Percentiles rank a stretch among this genome's conserved stretches.
phyloP scores from a whole-genome alignment of 2,329 filamentous ascomycete genomes.

The Stachybotrys chlorohalonatus region DNA sequence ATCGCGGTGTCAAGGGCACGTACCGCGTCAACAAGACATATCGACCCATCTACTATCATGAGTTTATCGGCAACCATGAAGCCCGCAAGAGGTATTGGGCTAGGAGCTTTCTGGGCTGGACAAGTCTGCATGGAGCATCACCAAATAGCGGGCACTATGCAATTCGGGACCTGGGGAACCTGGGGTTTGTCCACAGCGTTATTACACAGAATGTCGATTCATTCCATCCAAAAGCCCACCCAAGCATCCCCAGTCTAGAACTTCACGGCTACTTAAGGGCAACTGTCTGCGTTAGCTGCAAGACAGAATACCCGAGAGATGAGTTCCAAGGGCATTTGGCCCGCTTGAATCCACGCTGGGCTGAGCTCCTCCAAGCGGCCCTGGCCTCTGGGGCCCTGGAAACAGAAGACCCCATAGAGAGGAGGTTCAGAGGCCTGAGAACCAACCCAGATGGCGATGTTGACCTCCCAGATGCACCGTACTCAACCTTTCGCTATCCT shows the following conservation, averaged over 20 bases:
- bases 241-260: slow-evolving; percentile 65
- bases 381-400: slow-evolving; percentile 66
- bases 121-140: slow-evolving; percentile 64
- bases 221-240: slow-evolving; percentile 75
- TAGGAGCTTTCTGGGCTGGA: slow-evolving; percentile 87
- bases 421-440: slow-evolving; percentile 59
- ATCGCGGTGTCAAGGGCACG: slow-evolving; percentile 80
- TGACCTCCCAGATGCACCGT: slow-evolving; percentile 77
- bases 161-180: slow-evolving; percentile 58
- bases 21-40: slow-evolving; percentile 89
- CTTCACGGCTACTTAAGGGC: slow-evolving; percentile 85
- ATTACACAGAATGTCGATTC: slow-evolving; percentile 98
- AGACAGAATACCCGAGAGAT: slow-evolving; percentile 58
- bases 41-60: slow-evolving; percentile 84
- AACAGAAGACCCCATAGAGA: slow-evolving; percentile 66
- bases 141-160: slow-evolving; percentile 77
- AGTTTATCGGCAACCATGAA: slow-evolving; percentile 76
- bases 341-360: slow-evolving; percentile 79
- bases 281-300: slow-evolving; percentile 73
- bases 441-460: slow-evolving; percentile 94
- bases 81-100: slow-evolving; percentile 93
- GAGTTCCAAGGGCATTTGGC: slow-evolving; percentile 70
- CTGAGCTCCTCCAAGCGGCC: slow-evolving; percentile 62
- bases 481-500: slow-evolving; percentile 85
- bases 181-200: slow-evolving; percentile 67